Evolutionary conservation across 2,329 filamentous ascomycete genomes (phyloP).

Genomic region (Neocatenulostroma microsporum): DNA sequence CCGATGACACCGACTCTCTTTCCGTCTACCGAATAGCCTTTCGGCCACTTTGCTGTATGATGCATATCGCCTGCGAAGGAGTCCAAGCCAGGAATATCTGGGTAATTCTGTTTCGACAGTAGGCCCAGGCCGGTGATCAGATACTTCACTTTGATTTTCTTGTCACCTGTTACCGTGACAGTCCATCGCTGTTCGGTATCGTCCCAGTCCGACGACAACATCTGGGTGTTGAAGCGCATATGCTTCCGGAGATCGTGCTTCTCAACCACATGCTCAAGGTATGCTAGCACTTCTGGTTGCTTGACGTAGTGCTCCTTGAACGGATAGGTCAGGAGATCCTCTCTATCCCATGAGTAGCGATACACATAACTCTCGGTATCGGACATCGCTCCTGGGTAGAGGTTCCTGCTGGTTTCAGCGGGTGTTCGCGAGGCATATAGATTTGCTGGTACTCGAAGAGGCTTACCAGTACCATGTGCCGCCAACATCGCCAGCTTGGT

Average conservation of each 20-base stretch:
- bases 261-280: slow-evolving; percentile 28
- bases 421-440: neutral
- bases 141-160: slow-evolving; percentile 20
- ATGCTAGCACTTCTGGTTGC: slow-evolving; percentile 29
- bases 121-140: slow-evolving; percentile 30
- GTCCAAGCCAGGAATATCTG: slow-evolving; percentile 27
- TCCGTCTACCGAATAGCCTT: slow-evolving; percentile 14
- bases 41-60: slow-evolving; percentile 30
- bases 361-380: slow-evolving; percentile 24
- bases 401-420: neutral
- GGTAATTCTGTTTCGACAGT: slow-evolving; percentile 26
- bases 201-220: slow-evolving; percentile 29
- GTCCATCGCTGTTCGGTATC: slow-evolving; percentile 25
- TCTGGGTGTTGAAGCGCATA: slow-evolving; percentile 36
- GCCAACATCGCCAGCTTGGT: slow-evolving; percentile 36
- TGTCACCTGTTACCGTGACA: slow-evolving; percentile 20
- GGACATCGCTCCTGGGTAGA: slow-evolving; percentile 17
- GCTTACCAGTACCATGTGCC: slow-evolving; percentile 30
- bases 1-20: slow-evolving; percentile 31
- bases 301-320: slow-evolving; percentile 32
- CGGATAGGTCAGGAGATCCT: slow-evolving; percentile 28
- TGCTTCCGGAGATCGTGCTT: slow-evolving; percentile 29
- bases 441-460: slow-evolving; percentile 13
- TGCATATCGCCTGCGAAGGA: slow-evolving; percentile 27
- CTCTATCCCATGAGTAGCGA: slow-evolving; percentile 29